Evolutionary conservation across 495 filamentous ascomycete species (phyloP), one percentile per base, ranked within the genome.

Genomic region (Terfezia boudieri): DNA sequence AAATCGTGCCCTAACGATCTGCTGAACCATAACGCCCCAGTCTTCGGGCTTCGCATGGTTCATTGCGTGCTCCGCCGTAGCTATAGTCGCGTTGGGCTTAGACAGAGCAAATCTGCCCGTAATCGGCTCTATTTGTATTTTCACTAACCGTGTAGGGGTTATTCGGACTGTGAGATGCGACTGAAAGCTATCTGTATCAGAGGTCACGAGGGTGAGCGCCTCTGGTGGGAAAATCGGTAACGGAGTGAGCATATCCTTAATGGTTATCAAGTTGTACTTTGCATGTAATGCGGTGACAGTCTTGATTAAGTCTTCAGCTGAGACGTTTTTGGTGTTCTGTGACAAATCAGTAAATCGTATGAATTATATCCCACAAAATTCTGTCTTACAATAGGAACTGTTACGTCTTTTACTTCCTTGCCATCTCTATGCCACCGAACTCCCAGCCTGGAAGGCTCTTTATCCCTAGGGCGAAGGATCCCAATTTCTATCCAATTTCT

Each of bases 401-500:
- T 67, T 32, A 70, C 66, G 56, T 81, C 78, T 56, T 75, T 74
- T 49, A 85, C 75, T 61, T 89, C 82, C 52, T 80, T 76, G 16
- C 78, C 77, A 58, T 85, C 79, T 43, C 86, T 77, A 62, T 94
- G 85, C 90, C 90, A 96, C 54, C 85, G 77, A 46, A 90, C 63
- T 16, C 69, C 74, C 32, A 96, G 65, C 50, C 62, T 65, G 52
- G 67, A 79, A 49, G 69, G 66, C 49, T 60, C 61, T 56, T 63
- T 71, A 37, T 37, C 32, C 55, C 66, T 52, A 66, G 67, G 37
- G 54, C 57, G 37, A 58, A 55, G 48, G 58, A 68, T 57, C 59
- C 66, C 14, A 56, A 61, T 49, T 63, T 67, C 59, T 49, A 96
- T 71, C 87, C 90, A 96, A 66, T 78, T 90, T 69, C 86, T 92